Evolutionary conservation across 805 yeast genomes (phyloP), one percentile per base, ranked within the genome.

Genomic region (Candida endomychidarum): DNA sequence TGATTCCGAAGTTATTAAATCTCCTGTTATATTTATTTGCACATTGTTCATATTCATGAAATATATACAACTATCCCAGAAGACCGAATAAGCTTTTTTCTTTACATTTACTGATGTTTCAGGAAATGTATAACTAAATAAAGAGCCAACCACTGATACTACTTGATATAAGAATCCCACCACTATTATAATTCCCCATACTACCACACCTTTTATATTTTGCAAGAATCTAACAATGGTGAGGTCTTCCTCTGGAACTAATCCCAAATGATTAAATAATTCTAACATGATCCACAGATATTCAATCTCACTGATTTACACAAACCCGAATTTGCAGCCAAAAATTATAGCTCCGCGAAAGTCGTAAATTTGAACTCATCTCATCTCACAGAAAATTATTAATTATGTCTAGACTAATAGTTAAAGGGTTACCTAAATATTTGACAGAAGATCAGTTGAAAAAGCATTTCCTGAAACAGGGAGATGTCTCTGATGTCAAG

Each of bases 401-500:
- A 30, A 20, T 20, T 23, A 80, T 80, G 86, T 90, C 98, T 15
- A 85, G 98, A 64, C 75, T 91, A 38, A 91, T 91, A 52, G 95
- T 91, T 5, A 91, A 87, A 60, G 93, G 95, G 31, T 72, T 91
- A 37, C 98, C 98, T 7, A 67, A 71, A 48, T 86, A 85, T 57
- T 74, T 80, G 44, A 77, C 81, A 0, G 96, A 91, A 58, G 88
- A 78, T 2, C 78, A 82, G 47, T 64, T 91, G 41, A 72, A 72
- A 46, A 76, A 74, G 21, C 88, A 81, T 56, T 91, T 91, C 56
- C 58, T 64, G 37, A 59, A 62, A 44, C 65, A 72, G 40, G 86
- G 87, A 8, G 70, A 73, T 37, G 87, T 90, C 20, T 86, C 97
- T 0, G 99, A 93, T 74, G 90, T 87, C 26, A 88, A 86, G 60